These are phyloP conservation scores for Termitomyces sp. DNA, from an alignment of 768 basidiomycete genomes.

Conservation along the genomic window DNA sequence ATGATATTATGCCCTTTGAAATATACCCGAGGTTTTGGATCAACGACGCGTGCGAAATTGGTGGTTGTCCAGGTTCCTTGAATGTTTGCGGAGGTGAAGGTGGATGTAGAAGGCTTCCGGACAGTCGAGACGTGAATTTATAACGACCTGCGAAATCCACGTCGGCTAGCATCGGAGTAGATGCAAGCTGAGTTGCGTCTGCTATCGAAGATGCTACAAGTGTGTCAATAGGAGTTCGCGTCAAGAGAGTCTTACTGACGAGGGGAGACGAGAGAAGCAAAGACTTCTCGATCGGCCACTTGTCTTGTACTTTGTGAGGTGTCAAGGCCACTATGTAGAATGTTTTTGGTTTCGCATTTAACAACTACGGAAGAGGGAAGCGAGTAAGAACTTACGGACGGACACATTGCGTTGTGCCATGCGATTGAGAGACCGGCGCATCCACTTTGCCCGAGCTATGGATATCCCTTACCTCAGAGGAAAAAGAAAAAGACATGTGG, in stretches of 20 bases:
- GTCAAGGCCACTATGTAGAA: neutral
- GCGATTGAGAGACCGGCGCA: neutral
- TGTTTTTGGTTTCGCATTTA: constrained; percentile 4
- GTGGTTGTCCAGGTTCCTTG: neutral
- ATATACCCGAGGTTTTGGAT: neutral
- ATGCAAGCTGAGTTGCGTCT: neutral
- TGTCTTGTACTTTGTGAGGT: neutral
- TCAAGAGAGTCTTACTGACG: neutral
- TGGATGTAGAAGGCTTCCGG: neutral
- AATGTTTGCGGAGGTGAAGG: neutral
- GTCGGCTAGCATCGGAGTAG: neutral
- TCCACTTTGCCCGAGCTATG: neutral
- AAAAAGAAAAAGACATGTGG: neutral
- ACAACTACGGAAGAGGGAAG: constrained; percentile 3
- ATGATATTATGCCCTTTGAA: neutral
- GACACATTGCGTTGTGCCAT: neutral
- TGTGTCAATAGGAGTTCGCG: neutral
- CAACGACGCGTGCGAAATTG: neutral
- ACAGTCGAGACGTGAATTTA: neutral
- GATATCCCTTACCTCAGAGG: neutral
- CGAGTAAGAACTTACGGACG: constrained; percentile 4
- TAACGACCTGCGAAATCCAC: neutral
- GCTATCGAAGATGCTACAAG: neutral
- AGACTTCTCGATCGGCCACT: neutral
- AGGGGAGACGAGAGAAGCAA: neutral